Evolutionary conservation across 164 flowering plant species (phyloP), one percentile per base, ranked within the genome.

Genomic region (Sextonia rubra): DNA sequence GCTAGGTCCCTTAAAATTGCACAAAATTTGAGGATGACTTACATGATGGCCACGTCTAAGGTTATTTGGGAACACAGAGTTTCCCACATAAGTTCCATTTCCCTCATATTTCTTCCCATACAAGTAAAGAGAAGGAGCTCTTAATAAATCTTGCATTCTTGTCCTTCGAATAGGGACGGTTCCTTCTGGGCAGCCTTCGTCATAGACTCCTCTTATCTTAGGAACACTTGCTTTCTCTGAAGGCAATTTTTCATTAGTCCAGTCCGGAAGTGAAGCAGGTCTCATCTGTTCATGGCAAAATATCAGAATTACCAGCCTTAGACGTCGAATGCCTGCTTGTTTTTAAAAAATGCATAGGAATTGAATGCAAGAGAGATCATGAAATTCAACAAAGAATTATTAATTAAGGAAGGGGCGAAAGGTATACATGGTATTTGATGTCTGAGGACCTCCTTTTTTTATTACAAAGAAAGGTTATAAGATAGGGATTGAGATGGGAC

Each of bases 131-230:
- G 49, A 18, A 17, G 11, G 37, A 18, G 69, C 49, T 66, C 69
- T 66, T 9, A 66, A 18, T 22, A 66, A n/a, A 22, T 66, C 69
- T 37, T 66, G 52, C 69, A 66, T 66, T 12, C 23, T 37, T 7
- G 25, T 44, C 27, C 69, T 20, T 66, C 69, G 69, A 66, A 66
- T 66, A 0, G 69, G 69, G 8, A 66, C 69, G 1, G 26, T 37
- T 37, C 69, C 69, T 20, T 20, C 25, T 7, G 69, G 55, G 49
- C 69, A 37, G 5, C 69, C 69, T 3, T 49, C 55, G 12, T n/a
- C 69, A 4, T 11, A 12, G 68, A 30, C n/a, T 27, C 26, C 65
- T 23, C 24, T 12, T 4, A 17, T 56, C 60, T 17, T n/a, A 14
- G 18, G 60, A 17, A 56, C 60, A 17, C 60, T 7, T 7, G 22